A percentile compares a stretch with the other conserved stretches of the same genome.
These are phyloP conservation scores for Haplosporangium gracile DNA, from an alignment of 192 early-diverging fungal species.

Conservation along the genomic window DNA sequence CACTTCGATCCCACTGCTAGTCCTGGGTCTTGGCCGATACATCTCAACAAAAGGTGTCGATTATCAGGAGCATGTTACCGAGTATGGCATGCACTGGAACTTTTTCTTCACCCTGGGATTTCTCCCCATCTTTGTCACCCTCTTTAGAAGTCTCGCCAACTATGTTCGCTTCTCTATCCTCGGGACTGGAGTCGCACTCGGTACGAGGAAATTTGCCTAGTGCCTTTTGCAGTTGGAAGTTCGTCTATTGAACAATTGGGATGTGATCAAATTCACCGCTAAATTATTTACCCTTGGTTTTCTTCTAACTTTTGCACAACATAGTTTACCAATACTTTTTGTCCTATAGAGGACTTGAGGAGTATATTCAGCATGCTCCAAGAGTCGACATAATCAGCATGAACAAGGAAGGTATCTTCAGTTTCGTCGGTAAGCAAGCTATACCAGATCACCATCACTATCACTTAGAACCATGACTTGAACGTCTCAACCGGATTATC, in stretches of 20 bases:
- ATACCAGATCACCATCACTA: too few species aligned
- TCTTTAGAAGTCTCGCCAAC: slow-evolving; percentile 66
- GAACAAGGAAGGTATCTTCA: slow-evolving; percentile 94
- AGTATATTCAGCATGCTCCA: slow-evolving; percentile 83
- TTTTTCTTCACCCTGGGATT: slow-evolving; percentile 96
- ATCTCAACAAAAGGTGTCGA: slow-evolving; percentile 83
- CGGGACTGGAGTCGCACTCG: slow-evolving; percentile 60
- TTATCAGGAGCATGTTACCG: slow-evolving; percentile 95
- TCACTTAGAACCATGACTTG: neutral
- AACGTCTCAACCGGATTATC: too few species aligned
- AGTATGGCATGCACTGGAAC: slow-evolving; percentile 99
- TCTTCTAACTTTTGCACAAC: neutral
- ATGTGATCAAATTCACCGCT: neutral
- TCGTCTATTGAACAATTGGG: neutral
- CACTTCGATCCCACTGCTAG: slow-evolving; percentile 75
- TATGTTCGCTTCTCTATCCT: slow-evolving; percentile 70
- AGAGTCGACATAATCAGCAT: slow-evolving; percentile 79
- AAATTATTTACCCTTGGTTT: slow-evolving; percentile 9
- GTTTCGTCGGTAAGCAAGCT: slow-evolving; percentile 73
- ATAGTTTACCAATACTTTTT: slow-evolving; percentile 75
- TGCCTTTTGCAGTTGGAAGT: neutral
- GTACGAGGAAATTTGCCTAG: slow-evolving; percentile 27
- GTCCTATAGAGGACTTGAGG: slow-evolving; percentile 67
- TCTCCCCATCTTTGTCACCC: slow-evolving; percentile 82
- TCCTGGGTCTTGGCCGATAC: slow-evolving; percentile 80